Evolutionary conservation across 176 grass and related monocot species (phyloP), one percentile per base, ranked within the genome.

Genomic region (Carex myosuroides): DNA sequence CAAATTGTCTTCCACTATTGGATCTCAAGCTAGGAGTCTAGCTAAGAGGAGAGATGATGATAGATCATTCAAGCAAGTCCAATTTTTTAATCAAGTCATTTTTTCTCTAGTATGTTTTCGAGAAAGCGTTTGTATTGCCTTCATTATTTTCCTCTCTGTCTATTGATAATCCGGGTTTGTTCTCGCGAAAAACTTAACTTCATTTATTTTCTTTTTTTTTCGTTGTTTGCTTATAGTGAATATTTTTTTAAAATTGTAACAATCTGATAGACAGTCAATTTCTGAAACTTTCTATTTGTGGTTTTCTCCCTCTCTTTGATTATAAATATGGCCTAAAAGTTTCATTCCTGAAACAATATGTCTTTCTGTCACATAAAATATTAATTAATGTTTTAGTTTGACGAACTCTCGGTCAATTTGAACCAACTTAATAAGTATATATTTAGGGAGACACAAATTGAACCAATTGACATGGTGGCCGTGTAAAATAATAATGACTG

Each of bases 11-110:
- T 5, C 80, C 66, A 17, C 35, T 84, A 26, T 72, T 88, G 29
- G 91, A 93, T 79, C 84, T 91, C 35, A 89, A 70, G 26, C 82
- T 88, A 63, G 64, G 83, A 85, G 20, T 67, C 26, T 39, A 39
- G 37, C 37, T 71, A 60, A 74, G 16, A 53, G 3, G 29, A 4
- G 20, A 58, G 1, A 44, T 42, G 32, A 50, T 11, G 8, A 84
- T 60, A 53, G 83, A 75, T 73, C 52, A 75, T 60, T 58, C 65
- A 18, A 60, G 8, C 14, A 42, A 21, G 13, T 75, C 17, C 14
- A 8, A 20, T 60, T 20, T 60, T 41, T 58, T 2, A 39, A 72
- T 59, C 64, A 59, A 71, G n/a, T 37, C 56, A 71, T 54, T 72
- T 73, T 58, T 13, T 37, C 5, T 84, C 46, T 29, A 61, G 32